phyloP scores from a whole-genome alignment of 805 yeast genomes.

The Kodamaea neixiangensis region DNA sequence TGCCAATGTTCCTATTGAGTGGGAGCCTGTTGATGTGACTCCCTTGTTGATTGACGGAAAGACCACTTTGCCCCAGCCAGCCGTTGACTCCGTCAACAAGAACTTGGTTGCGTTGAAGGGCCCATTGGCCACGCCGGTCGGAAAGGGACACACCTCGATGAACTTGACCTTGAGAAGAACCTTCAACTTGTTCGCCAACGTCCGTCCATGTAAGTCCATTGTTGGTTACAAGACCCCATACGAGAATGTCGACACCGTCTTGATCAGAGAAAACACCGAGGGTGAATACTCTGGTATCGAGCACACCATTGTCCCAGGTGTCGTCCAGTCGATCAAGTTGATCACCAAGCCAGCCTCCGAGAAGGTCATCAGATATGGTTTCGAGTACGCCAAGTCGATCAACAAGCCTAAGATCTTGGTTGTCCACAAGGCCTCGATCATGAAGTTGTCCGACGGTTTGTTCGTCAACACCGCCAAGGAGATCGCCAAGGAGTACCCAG shows the following conservation, averaged over 20 bases:
- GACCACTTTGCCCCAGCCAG: constrained; percentile 89
- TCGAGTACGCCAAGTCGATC: constrained; percentile 90
- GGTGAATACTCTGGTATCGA: constrained; percentile 99
- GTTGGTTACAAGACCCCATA: constrained; percentile 93
- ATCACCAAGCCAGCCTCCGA: constrained; percentile 96
- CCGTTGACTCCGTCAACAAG: constrained; percentile 89
- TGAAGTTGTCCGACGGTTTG: constrained; percentile 97
- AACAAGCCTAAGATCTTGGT: constrained; percentile 87
- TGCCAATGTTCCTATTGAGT: constrained; percentile 92
- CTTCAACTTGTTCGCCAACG: constrained; percentile 93
- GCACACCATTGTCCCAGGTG: constrained; percentile 97
- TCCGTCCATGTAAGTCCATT: constrained; percentile 93
- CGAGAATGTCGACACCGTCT: constrained; percentile 86
- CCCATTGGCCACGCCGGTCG: constrained; percentile 97
- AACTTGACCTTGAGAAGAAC: constrained; percentile 97
- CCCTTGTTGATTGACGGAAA: constrained; percentile 90
- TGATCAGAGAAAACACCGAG: constrained; percentile 98
- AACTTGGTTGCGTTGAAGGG: constrained; percentile 97
- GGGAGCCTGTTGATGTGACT: constrained; percentile 97
- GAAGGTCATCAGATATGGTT: constrained; percentile 95
- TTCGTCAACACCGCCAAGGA: constrained; percentile 91
- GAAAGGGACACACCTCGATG: constrained; percentile 97
- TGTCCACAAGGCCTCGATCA: constrained; percentile 98
- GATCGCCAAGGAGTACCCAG: constrained; percentile 90
- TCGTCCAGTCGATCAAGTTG: constrained; percentile 95